Evolutionary conservation across 805 yeast genomes (phyloP).

Genomic region (Sungouiozyma ichnusensis): DNA sequence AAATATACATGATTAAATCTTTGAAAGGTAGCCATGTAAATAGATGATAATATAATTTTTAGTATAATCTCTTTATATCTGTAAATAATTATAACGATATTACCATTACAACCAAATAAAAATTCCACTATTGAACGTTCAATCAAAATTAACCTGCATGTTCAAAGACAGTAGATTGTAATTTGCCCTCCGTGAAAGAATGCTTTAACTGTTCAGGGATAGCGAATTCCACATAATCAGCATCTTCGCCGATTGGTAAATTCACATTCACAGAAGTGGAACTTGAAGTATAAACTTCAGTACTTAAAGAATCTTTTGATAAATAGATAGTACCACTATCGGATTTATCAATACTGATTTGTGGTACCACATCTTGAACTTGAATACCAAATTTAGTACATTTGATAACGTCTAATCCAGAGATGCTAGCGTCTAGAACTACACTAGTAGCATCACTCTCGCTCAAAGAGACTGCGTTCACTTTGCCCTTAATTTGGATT

Average conservation of each 20-base stretch:
- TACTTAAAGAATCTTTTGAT: conserved; percentile 55
- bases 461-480: conserved; percentile 74
- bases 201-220: conserved; percentile 90
- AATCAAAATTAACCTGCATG: conserved; percentile 59
- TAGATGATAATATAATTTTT: not conserved
- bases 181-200: conserved; percentile 47
- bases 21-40: not conserved
- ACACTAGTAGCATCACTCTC: conserved; percentile 64
- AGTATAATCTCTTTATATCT: not conserved
- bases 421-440: conserved; percentile 72
- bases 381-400: conserved; percentile 75
- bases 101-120: too few species aligned
- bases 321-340: conserved; percentile 79
- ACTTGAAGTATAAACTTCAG: conserved; percentile 75
- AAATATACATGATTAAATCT: not conserved
- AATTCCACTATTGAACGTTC: too few species aligned
- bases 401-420: conserved; percentile 83
- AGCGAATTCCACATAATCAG: conserved; percentile 69
- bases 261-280: conserved; percentile 81
- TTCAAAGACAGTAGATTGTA: conserved; percentile 65
- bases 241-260: conserved; percentile 59
- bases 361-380: conserved; percentile 70
- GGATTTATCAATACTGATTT: conserved; percentile 78
- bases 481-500: conserved; percentile 80
- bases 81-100: not conserved